These are phyloP conservation scores for Amniculicola lignicola DNA, from an alignment of 495 filamentous ascomycete genomes.

Conservation along the genomic window DNA sequence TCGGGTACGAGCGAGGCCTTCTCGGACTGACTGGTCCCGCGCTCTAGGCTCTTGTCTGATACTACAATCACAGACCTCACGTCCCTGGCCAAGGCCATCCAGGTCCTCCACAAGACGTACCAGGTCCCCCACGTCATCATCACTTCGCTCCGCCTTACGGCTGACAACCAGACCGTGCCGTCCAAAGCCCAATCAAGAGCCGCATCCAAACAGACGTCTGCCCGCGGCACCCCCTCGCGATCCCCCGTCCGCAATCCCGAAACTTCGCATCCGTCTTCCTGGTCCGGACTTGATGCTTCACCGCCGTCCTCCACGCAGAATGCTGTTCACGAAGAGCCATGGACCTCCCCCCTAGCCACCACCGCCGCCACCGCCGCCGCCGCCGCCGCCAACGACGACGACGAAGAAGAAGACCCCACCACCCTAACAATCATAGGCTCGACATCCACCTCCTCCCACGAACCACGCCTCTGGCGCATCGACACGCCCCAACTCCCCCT, in stretches of 20 bases:
- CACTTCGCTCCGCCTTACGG: constrained; percentile 67
- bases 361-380: constrained; percentile 5
- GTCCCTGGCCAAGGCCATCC: constrained; percentile 69
- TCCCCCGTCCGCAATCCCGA: constrained; percentile 6
- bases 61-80: constrained; percentile 73
- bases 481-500: constrained; percentile 81
- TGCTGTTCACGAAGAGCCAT: too few species aligned
- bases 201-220: constrained; percentile 8
- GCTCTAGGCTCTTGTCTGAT: constrained; percentile 71
- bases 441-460: constrained; percentile 56
- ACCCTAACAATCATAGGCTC: constrained; percentile 77
- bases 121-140: constrained; percentile 86
- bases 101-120: constrained; percentile 71
- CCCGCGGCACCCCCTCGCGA: constrained; percentile 1
- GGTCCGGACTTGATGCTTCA: too few species aligned
- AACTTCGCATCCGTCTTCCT: constrained; percentile 19
- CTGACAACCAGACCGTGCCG: constrained; percentile 37
- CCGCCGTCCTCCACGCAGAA: constrained; percentile 4
- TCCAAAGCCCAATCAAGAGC: constrained; percentile 39
- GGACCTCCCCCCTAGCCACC: background rate
- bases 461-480: constrained; percentile 75
- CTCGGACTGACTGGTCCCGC: background rate
- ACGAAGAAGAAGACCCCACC: constrained; percentile 7
- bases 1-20: background rate
- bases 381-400: background rate